Evolutionary conservation across 257 asterid species (phyloP).

Genomic region (Mentha longifolia): DNA sequence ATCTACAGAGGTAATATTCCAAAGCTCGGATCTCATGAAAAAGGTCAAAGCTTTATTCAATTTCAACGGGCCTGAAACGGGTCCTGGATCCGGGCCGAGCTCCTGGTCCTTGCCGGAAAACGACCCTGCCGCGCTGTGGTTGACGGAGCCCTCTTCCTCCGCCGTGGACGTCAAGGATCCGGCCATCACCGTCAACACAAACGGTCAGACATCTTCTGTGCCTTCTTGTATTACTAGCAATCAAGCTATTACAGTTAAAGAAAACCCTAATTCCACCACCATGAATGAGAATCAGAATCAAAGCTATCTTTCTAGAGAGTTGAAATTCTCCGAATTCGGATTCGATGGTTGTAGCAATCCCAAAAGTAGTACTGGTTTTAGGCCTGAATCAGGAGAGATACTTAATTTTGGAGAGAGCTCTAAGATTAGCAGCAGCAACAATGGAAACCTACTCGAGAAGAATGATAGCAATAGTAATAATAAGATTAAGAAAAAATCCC

Average conservation of each 20-base stretch:
- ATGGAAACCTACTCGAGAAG: background rate
- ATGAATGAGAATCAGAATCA: constrained; percentile 48
- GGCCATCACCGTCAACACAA: background rate
- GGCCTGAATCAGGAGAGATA: constrained; percentile 68
- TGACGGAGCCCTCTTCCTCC: constrained; percentile 63
- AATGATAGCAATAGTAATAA: background rate
- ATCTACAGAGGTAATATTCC: constrained; percentile 67
- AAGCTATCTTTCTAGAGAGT: constrained; percentile 44
- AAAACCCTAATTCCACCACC: constrained; percentile 44
- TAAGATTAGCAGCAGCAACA: constrained; percentile 26
- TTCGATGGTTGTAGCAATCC: constrained; percentile 43
- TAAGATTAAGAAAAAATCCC: constrained; percentile 33
- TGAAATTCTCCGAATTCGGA: constrained; percentile 64
- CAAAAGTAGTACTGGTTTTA: constrained; percentile 41
- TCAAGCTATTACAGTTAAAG: constrained; percentile 46
- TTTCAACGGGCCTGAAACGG: constrained; percentile 53
- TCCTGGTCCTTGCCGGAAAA: constrained; percentile 53
- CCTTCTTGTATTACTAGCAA: constrained; percentile 42
- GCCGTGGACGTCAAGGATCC: constrained; percentile 45
- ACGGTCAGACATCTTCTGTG: constrained; percentile 32
- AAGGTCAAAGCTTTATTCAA: constrained; percentile 66
- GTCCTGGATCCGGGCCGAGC: constrained; percentile 49
- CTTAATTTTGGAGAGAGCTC: constrained; percentile 58
- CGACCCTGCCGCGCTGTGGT: constrained; percentile 75
- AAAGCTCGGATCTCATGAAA: constrained; percentile 72